Evolutionary conservation across 208 protist species (phyloP), one percentile per base, ranked within the genome.

Genomic region (Acanthamoeba lenticulata): DNA sequence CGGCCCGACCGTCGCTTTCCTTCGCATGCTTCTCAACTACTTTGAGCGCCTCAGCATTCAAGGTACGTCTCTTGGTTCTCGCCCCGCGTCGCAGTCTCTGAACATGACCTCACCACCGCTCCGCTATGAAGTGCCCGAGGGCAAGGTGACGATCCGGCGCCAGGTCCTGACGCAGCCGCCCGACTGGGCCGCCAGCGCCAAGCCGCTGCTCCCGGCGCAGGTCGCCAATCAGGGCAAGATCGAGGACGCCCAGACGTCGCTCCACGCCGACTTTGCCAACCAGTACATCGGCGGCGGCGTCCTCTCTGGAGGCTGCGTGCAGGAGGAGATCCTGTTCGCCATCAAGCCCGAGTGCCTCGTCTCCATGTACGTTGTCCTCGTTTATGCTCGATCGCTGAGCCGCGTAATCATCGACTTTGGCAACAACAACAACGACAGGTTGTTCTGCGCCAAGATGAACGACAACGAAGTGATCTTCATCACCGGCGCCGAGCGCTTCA

Each of bases 251-350:
- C 2, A 74, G 29, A 32, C 45, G 13, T 6, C 91, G 9, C 94
- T 98, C 38, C 97, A 98, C 86, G 97, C 98, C 36, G 98, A 98
- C 95, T 99, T 99, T 96, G 98, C 98, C 2, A 99, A 98, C 90
- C 92, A 96, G 44, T 55, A 96, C 34, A 95, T 98, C 38, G 98
- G 98, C 52, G 98, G 98, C 72, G 98, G 98, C 47, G 97, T 98
- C 27, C 92, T 99, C 36, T 55, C 91, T 34, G 94, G 92, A 1
- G 91, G 98, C n/a, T 98, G 97, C 92, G 97, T 98, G 11, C 98
- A 98, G 95, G 98, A 98, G 92, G 98, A 98, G 85, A 98, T 98
- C 72, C 96, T 97, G 55, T 98, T 99, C 90, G 94, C 97, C 7
- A 96, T 98, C 7, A 97, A 95, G 21, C 98, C 98, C 9, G 98